These are phyloP conservation scores for Leptographium procerum DNA, from an alignment of 2,329 filamentous ascomycete genomes.

Conservation along the genomic window DNA sequence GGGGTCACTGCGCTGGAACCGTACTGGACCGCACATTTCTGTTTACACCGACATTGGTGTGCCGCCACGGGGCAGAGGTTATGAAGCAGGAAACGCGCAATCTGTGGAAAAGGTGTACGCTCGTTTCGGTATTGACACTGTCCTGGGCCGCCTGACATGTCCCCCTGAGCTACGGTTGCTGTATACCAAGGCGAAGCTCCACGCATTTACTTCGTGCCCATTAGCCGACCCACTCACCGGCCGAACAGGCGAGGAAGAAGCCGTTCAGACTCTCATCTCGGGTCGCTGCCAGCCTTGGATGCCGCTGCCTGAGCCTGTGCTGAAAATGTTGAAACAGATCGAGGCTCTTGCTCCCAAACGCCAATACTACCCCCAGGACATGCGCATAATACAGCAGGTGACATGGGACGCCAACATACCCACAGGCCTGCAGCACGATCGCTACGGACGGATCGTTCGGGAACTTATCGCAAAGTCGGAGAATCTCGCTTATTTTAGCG, in stretches of 20 bases:
- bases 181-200: slow-evolving; percentile 45
- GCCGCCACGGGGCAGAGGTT: neutral
- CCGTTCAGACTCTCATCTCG: slow-evolving; percentile 35
- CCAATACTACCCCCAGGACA: slow-evolving; percentile 25
- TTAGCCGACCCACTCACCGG: slow-evolving; percentile 46
- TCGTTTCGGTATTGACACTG: slow-evolving; percentile 39
- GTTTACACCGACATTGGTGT: slow-evolving; percentile 17
- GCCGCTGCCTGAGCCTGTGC: slow-evolving; percentile 12
- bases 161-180: slow-evolving; percentile 42
- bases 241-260: slow-evolving; percentile 50
- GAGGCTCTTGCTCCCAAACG: slow-evolving; percentile 19
- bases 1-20: slow-evolving; percentile 22
- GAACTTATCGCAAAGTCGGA: slow-evolving; percentile 20
- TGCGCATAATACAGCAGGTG: slow-evolving; percentile 23
- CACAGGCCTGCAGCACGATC: slow-evolving; percentile 25
- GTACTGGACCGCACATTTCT: slow-evolving; percentile 28
- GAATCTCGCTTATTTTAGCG: slow-evolving; percentile 15
- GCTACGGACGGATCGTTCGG: slow-evolving; percentile 18
- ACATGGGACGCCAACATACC: slow-evolving; percentile 22
- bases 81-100: neutral
- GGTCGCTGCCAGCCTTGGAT: slow-evolving; percentile 39
- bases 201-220: slow-evolving; percentile 48
- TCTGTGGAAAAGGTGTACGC: slow-evolving; percentile 27
- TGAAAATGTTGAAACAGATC: slow-evolving; percentile 14
- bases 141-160: slow-evolving; percentile 45